phyloP scores from a whole-genome alignment of 371 early-diverging fungal species.

The Mucor ambiguus region DNA sequence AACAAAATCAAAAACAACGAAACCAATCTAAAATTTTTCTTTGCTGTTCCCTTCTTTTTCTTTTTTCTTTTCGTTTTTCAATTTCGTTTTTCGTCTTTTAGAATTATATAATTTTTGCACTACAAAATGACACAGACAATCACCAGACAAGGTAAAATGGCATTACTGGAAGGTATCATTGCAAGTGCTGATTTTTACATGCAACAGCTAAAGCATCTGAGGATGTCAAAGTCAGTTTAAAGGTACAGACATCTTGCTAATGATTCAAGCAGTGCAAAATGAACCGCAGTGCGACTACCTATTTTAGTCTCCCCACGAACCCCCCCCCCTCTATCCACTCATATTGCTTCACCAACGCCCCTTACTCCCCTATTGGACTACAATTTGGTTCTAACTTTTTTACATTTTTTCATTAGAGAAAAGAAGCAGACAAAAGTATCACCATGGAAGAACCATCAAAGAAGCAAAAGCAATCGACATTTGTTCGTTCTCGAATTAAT shows the following conservation, averaged over 20 bases:
- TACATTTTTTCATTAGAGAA: slow-evolving; percentile 6
- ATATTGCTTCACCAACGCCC: neutral
- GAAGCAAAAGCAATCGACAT: neutral
- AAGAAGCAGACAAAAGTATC: slow-evolving; percentile 5
- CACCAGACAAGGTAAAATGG: slow-evolving; percentile 5
- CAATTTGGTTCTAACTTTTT: slow-evolving; percentile 2
- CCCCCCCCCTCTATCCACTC: neutral
- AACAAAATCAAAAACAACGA: slow-evolving; percentile 3
- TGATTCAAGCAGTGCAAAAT: neutral
- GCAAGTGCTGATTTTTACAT: neutral
- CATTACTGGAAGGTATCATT: neutral
- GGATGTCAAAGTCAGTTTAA: slow-evolving; percentile 18
- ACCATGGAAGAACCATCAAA: neutral
- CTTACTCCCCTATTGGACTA: neutral
- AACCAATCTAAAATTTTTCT: neutral
- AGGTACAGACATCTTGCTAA: slow-evolving; percentile 5
- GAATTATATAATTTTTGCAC: neutral
- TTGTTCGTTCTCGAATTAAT: slow-evolving; percentile 28
- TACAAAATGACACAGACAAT: slow-evolving; percentile 16
- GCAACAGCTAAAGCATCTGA: neutral
- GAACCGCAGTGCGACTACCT: slow-evolving; percentile 1
- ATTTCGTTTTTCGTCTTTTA: neutral
- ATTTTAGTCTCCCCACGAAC: neutral
- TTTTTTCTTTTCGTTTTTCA: slow-evolving; percentile 1
- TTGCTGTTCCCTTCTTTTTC: neutral